phyloP scores from a whole-genome alignment of 495 filamentous ascomycete genomes.

The Tirmania nivea region DNA sequence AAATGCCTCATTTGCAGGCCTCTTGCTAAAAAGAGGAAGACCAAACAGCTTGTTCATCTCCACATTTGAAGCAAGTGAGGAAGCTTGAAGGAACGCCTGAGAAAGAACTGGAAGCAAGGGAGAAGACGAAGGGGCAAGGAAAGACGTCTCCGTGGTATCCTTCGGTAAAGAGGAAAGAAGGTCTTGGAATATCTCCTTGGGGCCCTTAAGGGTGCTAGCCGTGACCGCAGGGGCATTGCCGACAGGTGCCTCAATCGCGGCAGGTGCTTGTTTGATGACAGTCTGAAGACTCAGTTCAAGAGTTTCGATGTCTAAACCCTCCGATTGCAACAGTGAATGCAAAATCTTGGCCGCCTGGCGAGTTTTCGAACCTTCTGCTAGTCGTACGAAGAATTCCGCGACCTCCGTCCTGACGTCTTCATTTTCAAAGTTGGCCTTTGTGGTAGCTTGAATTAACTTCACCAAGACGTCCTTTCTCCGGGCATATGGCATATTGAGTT shows the following conservation, averaged over 20 bases:
- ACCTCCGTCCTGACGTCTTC: conserved; percentile 38
- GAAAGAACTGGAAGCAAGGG: conserved; percentile 34
- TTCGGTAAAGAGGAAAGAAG: conserved; percentile 11
- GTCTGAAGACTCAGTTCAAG: conserved; percentile 51
- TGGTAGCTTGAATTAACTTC: conserved; percentile 35
- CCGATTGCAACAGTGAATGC: conserved; percentile 34
- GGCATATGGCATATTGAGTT: conserved; percentile 36
- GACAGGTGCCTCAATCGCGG: conserved; percentile 1
- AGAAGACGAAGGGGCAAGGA: conserved; percentile 24
- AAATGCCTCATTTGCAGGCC: conserved; percentile 36
- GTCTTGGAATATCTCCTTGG: background rate
- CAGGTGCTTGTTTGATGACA: conserved; percentile 28
- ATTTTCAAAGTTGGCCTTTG: conserved; percentile 26
- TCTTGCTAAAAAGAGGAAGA: conserved; percentile 32
- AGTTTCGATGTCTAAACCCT: conserved; percentile 40
- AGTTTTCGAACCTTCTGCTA: conserved; percentile 29
- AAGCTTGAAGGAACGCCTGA: conserved; percentile 39
- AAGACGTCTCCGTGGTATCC: conserved; percentile 26
- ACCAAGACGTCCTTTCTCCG: conserved; percentile 40
- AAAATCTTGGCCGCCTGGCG: conserved; percentile 33
- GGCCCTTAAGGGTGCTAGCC: conserved; percentile 10
- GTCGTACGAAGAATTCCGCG: conserved; percentile 36
- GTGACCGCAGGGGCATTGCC: background rate
- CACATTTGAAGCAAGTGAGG: conserved; percentile 22
- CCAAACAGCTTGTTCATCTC: conserved; percentile 35